Conservation (phyloP, 1,139 yeast genomes). For the Candida sp. region DNA sequence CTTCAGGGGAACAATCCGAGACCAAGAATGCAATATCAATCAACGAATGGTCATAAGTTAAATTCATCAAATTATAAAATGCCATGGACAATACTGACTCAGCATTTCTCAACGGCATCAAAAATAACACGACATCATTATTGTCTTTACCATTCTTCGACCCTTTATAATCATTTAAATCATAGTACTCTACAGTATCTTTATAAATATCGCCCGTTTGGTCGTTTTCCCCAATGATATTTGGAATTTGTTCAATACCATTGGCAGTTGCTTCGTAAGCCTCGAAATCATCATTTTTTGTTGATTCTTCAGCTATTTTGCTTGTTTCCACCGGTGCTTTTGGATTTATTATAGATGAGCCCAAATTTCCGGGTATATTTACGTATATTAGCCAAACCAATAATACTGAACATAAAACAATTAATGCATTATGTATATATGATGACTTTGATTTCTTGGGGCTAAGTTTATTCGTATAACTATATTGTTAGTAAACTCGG, state of each 20-base stretch:
- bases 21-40: constrained; percentile 85
- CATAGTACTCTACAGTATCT: constrained; percentile 54
- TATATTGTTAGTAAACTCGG: background rate
- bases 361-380: background rate
- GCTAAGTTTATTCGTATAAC: constrained; percentile 1
- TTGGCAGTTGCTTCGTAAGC: constrained; percentile 37
- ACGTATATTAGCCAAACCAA: background rate
- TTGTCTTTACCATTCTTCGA: constrained; percentile 48
- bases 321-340: background rate
- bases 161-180: constrained; percentile 58
- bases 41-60: constrained; percentile 78
- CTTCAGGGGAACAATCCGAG: constrained; percentile 78
- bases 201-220: constrained; percentile 15
- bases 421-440: background rate
- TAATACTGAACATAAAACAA: background rate
- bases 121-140: constrained; percentile 64
- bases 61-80: constrained; percentile 79
- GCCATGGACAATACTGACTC: constrained; percentile 78
- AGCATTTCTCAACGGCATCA: constrained; percentile 82
- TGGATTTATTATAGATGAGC: background rate
- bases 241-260: constrained; percentile 18
- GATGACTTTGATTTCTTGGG: background rate
- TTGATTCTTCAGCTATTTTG: constrained; percentile 4
- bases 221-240: background rate
- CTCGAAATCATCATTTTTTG: constrained; percentile 15